These are phyloP conservation scores for Megacollybia platyphylla DNA, from an alignment of 1,284 basidiomycete species.

Conservation along the genomic window DNA sequence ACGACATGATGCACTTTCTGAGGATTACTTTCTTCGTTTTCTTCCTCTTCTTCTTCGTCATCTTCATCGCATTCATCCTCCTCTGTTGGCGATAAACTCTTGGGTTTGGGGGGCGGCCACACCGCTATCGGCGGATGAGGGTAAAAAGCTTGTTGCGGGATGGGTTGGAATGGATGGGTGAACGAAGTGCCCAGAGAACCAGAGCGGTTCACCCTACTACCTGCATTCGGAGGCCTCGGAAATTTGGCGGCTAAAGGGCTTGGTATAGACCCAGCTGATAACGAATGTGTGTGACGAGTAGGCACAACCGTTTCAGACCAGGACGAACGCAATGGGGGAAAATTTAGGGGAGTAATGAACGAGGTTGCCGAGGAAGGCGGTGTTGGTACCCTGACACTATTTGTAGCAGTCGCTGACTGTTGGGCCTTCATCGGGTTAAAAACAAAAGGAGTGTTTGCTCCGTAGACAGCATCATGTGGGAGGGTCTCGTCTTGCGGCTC, in stretches of 20 bases:
- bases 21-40: conserved; percentile 11
- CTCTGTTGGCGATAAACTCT: not conserved
- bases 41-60: conserved; percentile 1
- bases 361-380: too few relatives aligned
- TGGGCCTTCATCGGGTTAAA: not conserved
- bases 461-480: conserved; percentile 11
- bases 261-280: conserved; percentile 10
- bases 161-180: conserved; percentile 27
- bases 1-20: not conserved
- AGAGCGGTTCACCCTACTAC: conserved; percentile 47
- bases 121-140: not conserved
- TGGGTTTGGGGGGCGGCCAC: not conserved
- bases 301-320: conserved; percentile 25
- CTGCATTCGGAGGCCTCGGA: conserved; percentile 13
- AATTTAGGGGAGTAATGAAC: conserved; percentile 13
- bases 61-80: not conserved
- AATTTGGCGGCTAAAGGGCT: conserved; percentile 13
- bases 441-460: conserved; percentile 11
- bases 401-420: too few relatives aligned
- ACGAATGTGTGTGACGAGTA: conserved; percentile 25
- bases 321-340: conserved; percentile 20
- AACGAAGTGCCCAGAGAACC: conserved; percentile 40
- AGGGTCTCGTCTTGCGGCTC: conserved; percentile 49
- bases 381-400: too few relatives aligned
- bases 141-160: conserved; percentile 9